Evolutionary conservation across 106 monocot species (phyloP).

Genomic region (Dioscorea zingiberensis): DNA sequence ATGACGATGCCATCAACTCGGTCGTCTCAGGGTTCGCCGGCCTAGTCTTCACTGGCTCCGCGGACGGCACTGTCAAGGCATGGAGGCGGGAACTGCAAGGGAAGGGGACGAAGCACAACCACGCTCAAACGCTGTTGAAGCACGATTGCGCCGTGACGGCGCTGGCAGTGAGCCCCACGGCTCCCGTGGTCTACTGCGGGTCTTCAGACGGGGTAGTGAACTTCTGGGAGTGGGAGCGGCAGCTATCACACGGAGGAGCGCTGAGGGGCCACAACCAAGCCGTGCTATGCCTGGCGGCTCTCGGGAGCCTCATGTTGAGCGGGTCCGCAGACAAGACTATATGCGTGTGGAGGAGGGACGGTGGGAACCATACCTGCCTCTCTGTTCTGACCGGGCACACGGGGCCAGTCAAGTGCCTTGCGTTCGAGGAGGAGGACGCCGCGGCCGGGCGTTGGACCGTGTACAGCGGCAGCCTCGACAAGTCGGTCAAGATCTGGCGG

Average conservation of each 20-base stretch:
- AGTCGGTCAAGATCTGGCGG: constrained; percentile 54
- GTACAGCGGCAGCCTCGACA: constrained; percentile 59
- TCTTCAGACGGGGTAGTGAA: constrained; percentile 55
- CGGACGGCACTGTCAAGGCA: constrained; percentile 71
- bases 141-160: constrained; percentile 56
- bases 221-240: constrained; percentile 34
- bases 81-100: constrained; percentile 43
- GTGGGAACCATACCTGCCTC: constrained; percentile 32
- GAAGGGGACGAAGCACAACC: constrained; percentile 22
- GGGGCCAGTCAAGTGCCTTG: constrained; percentile 51
- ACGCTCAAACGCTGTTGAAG: constrained; percentile 26
- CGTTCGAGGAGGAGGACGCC: constrained; percentile 23
- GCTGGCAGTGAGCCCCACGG: constrained; percentile 30
- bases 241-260: constrained; percentile 10
- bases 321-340: constrained; percentile 63
- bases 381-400: constrained; percentile 43
- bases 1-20: constrained; percentile 62
- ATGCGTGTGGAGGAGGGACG: constrained; percentile 55
- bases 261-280: constrained; percentile 45
- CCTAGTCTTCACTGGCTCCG: constrained; percentile 62
- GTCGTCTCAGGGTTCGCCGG: constrained; percentile 29
- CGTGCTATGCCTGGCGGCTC: constrained; percentile 55
- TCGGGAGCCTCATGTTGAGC: constrained; percentile 35
- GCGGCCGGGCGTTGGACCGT: constrained; percentile 22
- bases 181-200: constrained; percentile 48